phyloP scores from a whole-genome alignment of 73 alveolate species.

The Tetrahymena thermophila region DNA sequence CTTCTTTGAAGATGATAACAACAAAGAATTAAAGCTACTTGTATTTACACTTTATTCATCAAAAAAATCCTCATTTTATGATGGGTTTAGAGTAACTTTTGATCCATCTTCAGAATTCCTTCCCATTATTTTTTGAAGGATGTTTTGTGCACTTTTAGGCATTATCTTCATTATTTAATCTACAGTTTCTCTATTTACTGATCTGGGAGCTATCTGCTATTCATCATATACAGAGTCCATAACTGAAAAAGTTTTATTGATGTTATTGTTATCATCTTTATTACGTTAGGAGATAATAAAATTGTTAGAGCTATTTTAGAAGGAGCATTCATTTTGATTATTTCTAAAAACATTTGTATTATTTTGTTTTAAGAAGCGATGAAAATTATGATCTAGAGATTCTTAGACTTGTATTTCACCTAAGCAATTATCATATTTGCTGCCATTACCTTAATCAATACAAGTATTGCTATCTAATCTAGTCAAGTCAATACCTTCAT shows the following conservation, averaged over 20 bases:
- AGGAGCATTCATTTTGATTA: not conserved
- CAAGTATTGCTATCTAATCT: not conserved
- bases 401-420: not conserved
- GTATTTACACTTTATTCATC: not conserved
- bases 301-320: not conserved
- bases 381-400: not conserved
- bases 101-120: not conserved
- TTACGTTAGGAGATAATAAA: not conserved
- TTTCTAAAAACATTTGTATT: not conserved
- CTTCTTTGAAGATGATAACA: not conserved
- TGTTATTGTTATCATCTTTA: not conserved
- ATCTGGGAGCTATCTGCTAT: not conserved
- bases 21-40: not conserved
- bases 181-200: not conserved
- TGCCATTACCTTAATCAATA: not conserved
- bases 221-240: not conserved
- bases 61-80: not conserved
- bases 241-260: not conserved
- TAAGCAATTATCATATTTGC: not conserved
- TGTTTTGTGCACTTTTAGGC: not conserved
- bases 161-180: not conserved
- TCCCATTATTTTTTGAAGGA: not conserved
- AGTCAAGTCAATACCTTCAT: not conserved
- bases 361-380: not conserved
- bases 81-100: not conserved